Percentiles rank a stretch among this genome's conserved stretches.
Conservation (phyloP, 2,329 filamentous ascomycete species). For the Epichloe sibirici region DNA sequence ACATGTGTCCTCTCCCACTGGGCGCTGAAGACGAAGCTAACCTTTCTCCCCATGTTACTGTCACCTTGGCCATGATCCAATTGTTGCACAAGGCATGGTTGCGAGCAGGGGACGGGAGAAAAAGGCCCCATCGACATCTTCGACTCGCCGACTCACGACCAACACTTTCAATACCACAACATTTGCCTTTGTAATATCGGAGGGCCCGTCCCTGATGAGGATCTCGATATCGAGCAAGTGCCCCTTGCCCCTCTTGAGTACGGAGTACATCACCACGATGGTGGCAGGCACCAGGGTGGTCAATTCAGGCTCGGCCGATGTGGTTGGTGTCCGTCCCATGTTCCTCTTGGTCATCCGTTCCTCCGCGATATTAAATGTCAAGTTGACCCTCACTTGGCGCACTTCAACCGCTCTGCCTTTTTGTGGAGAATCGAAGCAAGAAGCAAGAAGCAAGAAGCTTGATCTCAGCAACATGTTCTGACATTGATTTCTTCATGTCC, state of each 20-base stretch:
- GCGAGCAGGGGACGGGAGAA: not conserved
- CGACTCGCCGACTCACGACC: not conserved
- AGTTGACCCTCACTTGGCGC: not conserved
- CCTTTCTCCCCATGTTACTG: not conserved
- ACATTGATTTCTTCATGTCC: not conserved
- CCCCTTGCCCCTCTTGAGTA: not conserved
- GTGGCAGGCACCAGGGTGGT: not conserved
- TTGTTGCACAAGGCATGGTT: not conserved
- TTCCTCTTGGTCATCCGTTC: not conserved
- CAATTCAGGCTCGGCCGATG: not conserved
- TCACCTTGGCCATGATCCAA: not conserved
- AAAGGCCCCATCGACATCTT: not conserved
- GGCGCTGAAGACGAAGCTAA: not conserved
- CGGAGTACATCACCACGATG: not conserved
- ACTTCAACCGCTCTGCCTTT: not conserved
- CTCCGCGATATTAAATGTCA: not conserved
- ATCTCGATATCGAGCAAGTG: not conserved
- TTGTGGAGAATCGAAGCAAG: not conserved
- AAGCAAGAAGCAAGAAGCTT: not conserved
- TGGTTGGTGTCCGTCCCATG: not conserved
- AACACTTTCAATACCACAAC: not conserved
- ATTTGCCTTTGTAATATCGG: constrained; percentile 1
- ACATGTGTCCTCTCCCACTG: not conserved
- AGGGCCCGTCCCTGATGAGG: constrained; percentile 2
- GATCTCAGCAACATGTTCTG: not conserved